Conservation (phyloP, 352 stramenopile species). For the Globisporangium cederbergense region DNA sequence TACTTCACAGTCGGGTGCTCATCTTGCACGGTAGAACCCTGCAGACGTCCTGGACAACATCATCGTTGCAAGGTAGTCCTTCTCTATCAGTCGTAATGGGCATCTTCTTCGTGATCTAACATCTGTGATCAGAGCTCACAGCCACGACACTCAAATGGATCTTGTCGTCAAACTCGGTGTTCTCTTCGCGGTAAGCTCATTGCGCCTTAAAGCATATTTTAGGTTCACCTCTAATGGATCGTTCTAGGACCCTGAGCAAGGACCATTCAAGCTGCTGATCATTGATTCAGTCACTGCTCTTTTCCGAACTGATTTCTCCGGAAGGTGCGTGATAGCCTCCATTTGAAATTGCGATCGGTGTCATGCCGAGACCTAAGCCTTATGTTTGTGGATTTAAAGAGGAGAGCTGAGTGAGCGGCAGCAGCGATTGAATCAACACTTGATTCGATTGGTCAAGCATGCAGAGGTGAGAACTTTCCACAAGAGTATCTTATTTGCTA, state of each 20-base stretch:
- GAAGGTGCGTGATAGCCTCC: constrained; percentile 29
- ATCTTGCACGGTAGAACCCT: constrained; percentile 43
- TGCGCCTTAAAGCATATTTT: too few species aligned
- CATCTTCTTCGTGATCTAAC: neutral
- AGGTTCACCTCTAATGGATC: neutral
- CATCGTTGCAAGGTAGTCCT: constrained; percentile 75
- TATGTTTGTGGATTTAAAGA: constrained; percentile 21
- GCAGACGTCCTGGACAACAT: constrained; percentile 94
- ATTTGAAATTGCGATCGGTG: neutral
- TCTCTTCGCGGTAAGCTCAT: constrained; percentile 61
- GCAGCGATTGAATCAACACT: constrained; percentile 87
- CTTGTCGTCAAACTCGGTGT: constrained; percentile 73
- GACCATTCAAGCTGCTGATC: constrained; percentile 82
- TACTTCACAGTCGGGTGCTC: neutral
- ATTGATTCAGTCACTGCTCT: constrained; percentile 90
- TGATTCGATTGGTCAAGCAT: constrained; percentile 83
- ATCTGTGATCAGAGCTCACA: constrained; percentile 62
- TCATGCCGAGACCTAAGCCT: neutral
- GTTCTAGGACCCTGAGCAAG: constrained; percentile 55
- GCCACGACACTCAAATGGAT: constrained; percentile 87
- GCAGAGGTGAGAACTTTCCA: constrained; percentile 40
- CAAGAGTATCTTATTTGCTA: neutral
- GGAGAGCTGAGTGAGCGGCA: constrained; percentile 71
- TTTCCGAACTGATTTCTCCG: constrained; percentile 88
- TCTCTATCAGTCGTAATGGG: neutral